Evolutionary conservation across 768 basidiomycete genomes (phyloP).

Genomic region (Rubroboletus satanas): DNA sequence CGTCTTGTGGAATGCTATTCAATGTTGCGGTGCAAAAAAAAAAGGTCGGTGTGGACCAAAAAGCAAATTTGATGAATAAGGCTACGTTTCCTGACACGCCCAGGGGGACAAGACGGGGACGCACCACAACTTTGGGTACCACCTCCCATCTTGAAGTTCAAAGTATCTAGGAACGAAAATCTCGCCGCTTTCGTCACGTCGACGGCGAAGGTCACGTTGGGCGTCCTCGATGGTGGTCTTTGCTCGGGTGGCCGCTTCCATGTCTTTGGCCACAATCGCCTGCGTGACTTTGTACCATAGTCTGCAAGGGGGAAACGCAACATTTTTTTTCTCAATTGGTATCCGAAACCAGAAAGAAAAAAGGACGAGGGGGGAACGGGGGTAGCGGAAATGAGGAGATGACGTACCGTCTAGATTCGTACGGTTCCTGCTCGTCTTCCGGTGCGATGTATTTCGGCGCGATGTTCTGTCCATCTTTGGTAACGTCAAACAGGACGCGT

Average conservation of each 20-base stretch:
- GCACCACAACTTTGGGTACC: slow-evolving; percentile 76
- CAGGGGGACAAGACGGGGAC: slow-evolving; percentile 23
- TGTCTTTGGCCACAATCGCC: slow-evolving; percentile 84
- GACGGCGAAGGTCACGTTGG: slow-evolving; percentile 76
- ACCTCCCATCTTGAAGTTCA: slow-evolving; percentile 68
- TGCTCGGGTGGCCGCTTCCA: slow-evolving; percentile 90
- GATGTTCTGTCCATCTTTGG: slow-evolving; percentile 66
- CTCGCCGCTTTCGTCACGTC: slow-evolving; percentile 70
- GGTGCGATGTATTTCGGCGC: slow-evolving; percentile 82
- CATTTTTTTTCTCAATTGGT: neutral
- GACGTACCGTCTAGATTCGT: slow-evolving; percentile 80
- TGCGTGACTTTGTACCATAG: slow-evolving; percentile 82
- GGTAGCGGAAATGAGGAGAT: too few relatives aligned
- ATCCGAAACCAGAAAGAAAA: neutral
- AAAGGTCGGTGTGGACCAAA: too few relatives aligned
- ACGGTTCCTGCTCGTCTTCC: slow-evolving; percentile 81
- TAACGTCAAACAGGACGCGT: slow-evolving; percentile 80
- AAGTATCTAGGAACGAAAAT: slow-evolving; percentile 80
- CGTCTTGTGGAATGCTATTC: slow-evolving; percentile 60
- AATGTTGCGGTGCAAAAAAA: neutral
- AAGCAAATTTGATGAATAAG: too few relatives aligned
- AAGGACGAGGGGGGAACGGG: neutral
- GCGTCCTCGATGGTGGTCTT: slow-evolving; percentile 90
- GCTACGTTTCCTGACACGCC: too few relatives aligned
- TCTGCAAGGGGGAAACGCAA: neutral